phyloP scores from a whole-genome alignment of 2,329 filamentous ascomycete species.

The Apiospora phragmitis region DNA sequence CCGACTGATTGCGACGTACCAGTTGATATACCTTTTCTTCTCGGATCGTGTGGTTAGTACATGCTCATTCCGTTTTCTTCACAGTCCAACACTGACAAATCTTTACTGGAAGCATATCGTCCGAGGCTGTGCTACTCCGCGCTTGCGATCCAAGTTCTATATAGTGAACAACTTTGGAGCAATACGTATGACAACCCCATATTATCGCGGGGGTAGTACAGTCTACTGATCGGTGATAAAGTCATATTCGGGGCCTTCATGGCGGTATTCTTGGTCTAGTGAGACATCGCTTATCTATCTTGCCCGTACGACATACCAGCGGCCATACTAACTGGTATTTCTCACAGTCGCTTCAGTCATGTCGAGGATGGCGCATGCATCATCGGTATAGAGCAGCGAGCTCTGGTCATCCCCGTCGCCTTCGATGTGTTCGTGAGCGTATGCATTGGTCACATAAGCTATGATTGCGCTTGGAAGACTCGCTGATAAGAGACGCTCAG shows the following conservation, averaged over 20 bases:
- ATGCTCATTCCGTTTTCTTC: background rate
- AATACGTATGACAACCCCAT: background rate
- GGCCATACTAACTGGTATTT: background rate
- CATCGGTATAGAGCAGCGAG: background rate
- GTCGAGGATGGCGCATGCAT: background rate
- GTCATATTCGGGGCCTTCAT: background rate
- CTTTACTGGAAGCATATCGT: background rate
- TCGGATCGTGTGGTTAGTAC: background rate
- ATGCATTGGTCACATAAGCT: background rate
- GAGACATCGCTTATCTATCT: background rate
- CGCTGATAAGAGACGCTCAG: background rate
- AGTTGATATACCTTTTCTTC: conserved; percentile 1
- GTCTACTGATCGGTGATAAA: background rate
- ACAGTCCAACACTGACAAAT: background rate
- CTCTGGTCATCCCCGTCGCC: background rate
- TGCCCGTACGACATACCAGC: background rate
- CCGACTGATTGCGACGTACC: background rate
- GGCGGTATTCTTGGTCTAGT: background rate
- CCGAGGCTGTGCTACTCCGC: background rate
- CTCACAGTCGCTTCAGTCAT: background rate
- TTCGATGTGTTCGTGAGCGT: background rate
- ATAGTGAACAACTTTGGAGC: background rate
- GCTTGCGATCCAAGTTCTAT: background rate
- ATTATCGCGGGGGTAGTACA: background rate
- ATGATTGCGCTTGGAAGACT: no score